Conservation (phyloP, 1,139 yeast species). For the Ogataea hybrid region DNA sequence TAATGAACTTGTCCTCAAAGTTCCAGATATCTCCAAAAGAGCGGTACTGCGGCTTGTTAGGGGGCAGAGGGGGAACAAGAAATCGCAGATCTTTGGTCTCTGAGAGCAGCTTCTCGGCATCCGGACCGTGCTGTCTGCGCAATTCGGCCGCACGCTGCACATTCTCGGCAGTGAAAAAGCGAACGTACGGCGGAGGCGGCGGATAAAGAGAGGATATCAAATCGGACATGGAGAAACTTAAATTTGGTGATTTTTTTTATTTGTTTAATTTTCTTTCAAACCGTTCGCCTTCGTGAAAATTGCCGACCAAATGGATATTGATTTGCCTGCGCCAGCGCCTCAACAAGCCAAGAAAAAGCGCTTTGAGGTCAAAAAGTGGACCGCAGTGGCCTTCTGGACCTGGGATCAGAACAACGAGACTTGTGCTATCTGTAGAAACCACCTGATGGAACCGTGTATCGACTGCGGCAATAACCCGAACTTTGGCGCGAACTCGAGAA, state of each 20-base stretch:
- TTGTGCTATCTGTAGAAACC: constrained; percentile 98
- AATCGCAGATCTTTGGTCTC: constrained; percentile 42
- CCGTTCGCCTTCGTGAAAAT: constrained; percentile 9
- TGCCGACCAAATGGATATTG: constrained; percentile 37
- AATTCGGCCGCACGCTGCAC: constrained; percentile 20
- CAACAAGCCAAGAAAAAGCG: constrained; percentile 41
- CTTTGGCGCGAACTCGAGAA: constrained; percentile 42
- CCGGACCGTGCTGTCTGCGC: constrained; percentile 18
- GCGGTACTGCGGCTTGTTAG: constrained; percentile 47
- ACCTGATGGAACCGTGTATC: constrained; percentile 97
- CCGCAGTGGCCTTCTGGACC: constrained; percentile 99
- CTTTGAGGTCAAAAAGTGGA: constrained; percentile 84
- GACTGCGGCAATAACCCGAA: constrained; percentile 53
- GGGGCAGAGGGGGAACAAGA: constrained; percentile 48
- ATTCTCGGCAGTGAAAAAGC: constrained; percentile 43
- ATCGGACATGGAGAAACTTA: constrained; percentile 2
- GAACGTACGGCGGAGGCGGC: constrained; percentile 57
- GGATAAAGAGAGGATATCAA: constrained; percentile 53
- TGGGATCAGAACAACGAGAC: constrained; percentile 92
- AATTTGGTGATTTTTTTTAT: constrained; percentile 1
- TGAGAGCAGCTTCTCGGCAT: constrained; percentile 23
- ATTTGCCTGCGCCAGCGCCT: constrained; percentile 30
- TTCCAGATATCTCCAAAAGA: constrained; percentile 63
- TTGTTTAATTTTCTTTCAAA: neutral
- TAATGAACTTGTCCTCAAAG: constrained; percentile 55